These are phyloP conservation scores for Ligustrum vulgare DNA, from an alignment of 257 asterid genomes.

Conservation along the genomic window DNA sequence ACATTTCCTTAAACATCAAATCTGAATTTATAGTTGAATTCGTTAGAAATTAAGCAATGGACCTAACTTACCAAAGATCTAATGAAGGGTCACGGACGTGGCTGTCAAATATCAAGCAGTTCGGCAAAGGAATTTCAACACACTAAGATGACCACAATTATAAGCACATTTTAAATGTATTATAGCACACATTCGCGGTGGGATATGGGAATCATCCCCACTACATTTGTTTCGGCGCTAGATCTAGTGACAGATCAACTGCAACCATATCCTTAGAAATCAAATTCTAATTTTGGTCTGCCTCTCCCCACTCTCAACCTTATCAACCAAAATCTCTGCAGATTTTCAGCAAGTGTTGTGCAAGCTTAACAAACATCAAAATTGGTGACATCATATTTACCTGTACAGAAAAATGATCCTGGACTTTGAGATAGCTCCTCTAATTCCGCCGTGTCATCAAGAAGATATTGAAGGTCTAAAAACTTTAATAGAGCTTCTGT, in stretches of 20 bases:
- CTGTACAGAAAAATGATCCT: constrained; percentile 41
- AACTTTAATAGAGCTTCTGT: constrained; percentile 74
- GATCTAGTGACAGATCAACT: not conserved
- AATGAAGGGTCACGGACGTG: not conserved
- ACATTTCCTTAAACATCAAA: not conserved
- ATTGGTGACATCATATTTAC: constrained; percentile 24
- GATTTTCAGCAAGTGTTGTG: not conserved
- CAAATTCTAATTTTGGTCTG: not conserved
- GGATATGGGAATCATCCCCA: not conserved
- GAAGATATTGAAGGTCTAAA: constrained; percentile 69
- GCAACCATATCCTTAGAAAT: not conserved
- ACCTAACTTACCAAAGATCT: not conserved
- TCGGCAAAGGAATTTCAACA: not conserved
- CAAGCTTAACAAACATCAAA: constrained; percentile 13
- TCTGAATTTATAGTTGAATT: not conserved
- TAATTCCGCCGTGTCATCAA: constrained; percentile 41
- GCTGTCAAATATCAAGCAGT: not conserved
- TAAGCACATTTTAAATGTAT: not conserved
- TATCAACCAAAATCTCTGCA: not conserved
- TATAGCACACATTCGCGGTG: not conserved
- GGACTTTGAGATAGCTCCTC: constrained; percentile 36
- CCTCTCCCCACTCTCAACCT: not conserved
- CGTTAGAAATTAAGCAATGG: not conserved
- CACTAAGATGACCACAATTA: not conserved
- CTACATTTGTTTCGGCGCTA: not conserved